Evolutionary conservation across 192 early-diverging fungal genomes (phyloP).

Genomic region (Geranomyces michiganensis): DNA sequence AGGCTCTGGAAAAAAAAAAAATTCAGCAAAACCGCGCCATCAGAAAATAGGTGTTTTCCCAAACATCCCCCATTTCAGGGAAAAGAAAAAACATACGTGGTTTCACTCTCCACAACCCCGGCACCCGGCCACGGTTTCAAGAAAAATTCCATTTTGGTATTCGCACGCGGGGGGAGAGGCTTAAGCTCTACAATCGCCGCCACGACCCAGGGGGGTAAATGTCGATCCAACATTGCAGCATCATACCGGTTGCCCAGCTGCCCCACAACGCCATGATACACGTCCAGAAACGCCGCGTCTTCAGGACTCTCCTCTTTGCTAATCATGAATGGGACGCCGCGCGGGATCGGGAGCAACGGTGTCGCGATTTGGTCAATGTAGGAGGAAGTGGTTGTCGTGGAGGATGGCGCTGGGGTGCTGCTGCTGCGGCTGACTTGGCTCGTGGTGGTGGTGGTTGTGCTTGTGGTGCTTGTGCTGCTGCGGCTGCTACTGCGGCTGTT

Average conservation of each 20-base stretch:
- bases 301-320: conserved; percentile 73
- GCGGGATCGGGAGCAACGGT: conserved; percentile 67
- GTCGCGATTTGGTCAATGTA: conserved; percentile 26
- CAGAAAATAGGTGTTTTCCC: too few species aligned
- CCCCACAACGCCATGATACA: conserved; percentile 71
- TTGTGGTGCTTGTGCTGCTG: neutral
- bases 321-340: conserved; percentile 70
- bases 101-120: too few species aligned
- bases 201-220: conserved; percentile 82
- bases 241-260: conserved; percentile 36
- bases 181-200: conserved; percentile 71
- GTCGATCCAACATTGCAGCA: conserved; percentile 57
- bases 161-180: conserved; percentile 69
- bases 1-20: too few species aligned
- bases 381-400: neutral
- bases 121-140: too few species aligned
- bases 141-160: conserved; percentile 79
- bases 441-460: too few species aligned
- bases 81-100: too few species aligned
- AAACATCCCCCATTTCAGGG: too few species aligned
- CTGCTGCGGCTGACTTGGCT: neutral
- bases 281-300: conserved; percentile 69
- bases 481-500: neutral
- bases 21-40: too few species aligned
- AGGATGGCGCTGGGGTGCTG: neutral